Evolutionary conservation across 1,284 basidiomycete genomes (phyloP).

Genomic region (Schizophyllum commune): DNA sequence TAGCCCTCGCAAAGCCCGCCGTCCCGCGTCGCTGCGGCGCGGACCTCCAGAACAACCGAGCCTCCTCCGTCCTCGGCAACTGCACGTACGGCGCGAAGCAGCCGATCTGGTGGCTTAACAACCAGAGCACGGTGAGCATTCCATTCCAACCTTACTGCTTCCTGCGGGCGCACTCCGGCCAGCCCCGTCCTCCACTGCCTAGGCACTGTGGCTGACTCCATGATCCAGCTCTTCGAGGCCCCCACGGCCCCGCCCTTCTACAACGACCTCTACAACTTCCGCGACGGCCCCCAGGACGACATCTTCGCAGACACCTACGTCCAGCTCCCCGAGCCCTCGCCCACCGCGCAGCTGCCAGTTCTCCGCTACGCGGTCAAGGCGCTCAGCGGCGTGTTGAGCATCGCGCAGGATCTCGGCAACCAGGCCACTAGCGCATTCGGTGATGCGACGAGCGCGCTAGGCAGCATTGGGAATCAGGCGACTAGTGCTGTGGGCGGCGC

Average conservation of each 20-base stretch:
- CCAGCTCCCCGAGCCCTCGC: slow-evolving; percentile 27
- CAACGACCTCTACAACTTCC: slow-evolving; percentile 49
- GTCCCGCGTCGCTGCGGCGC: slow-evolving; percentile 52
- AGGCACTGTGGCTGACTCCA: not conserved
- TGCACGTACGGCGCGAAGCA: slow-evolving; percentile 63
- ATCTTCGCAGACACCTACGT: slow-evolving; percentile 47
- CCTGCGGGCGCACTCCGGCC: not conserved
- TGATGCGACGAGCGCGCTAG: not conserved
- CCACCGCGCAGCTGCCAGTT: slow-evolving; percentile 28
- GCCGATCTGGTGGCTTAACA: slow-evolving; percentile 22
- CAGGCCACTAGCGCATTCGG: not conserved
- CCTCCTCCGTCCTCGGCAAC: slow-evolving; percentile 42
- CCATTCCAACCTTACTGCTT: not conserved
- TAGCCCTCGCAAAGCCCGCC: slow-evolving; percentile 42
- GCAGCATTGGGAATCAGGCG: not conserved
- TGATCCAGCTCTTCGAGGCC: slow-evolving; percentile 45
- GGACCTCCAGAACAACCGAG: slow-evolving; percentile 34
- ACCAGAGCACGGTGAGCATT: slow-evolving; percentile 31
- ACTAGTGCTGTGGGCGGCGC: not conserved
- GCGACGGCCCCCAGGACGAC: slow-evolving; percentile 54
- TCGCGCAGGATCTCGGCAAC: not conserved
- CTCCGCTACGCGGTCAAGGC: slow-evolving; percentile 6
- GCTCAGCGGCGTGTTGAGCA: not conserved
- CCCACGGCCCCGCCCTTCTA: slow-evolving; percentile 48
- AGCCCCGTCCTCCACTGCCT: not conserved